Evolutionary conservation across 169 alveolate species (phyloP).

Genomic region (Plasmodium coatneyi): DNA sequence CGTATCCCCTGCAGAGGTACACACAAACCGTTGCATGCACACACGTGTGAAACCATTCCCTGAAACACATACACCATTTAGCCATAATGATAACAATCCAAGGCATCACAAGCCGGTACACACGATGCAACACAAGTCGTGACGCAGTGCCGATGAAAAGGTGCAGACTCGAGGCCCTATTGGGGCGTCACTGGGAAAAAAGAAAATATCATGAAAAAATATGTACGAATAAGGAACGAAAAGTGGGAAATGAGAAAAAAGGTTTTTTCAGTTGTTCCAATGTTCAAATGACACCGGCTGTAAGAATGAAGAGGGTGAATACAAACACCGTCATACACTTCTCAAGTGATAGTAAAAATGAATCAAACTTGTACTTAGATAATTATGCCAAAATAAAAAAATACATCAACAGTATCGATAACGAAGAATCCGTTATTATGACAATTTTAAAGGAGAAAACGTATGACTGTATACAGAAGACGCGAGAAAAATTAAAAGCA

Average conservation of each 20-base stretch:
- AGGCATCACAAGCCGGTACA: neutral
- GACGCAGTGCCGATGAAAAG: neutral
- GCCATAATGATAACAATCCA: constrained; percentile 3
- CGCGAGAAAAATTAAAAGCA: constrained; percentile 65
- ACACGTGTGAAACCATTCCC: neutral
- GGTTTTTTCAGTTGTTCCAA: neutral
- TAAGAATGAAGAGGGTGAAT: neutral
- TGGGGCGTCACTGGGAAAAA: neutral
- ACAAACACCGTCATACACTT: neutral
- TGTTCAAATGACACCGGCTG: neutral
- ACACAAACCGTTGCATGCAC: neutral
- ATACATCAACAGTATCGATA: constrained; percentile 61
- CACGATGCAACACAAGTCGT: neutral
- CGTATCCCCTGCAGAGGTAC: neutral
- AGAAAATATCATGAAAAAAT: neutral
- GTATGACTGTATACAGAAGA: constrained; percentile 69
- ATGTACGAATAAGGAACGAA: constrained; percentile 8
- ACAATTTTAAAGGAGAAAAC: constrained; percentile 69
- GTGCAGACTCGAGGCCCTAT: neutral
- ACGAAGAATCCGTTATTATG: constrained; percentile 70
- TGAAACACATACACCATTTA: neutral
- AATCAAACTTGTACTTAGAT: constrained; percentile 46
- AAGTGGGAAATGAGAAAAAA: constrained; percentile 17
- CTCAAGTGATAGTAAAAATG: constrained; percentile 26
- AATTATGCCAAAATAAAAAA: constrained; percentile 53